Percentiles rank a stretch among this genome's conserved stretches.
These are phyloP conservation scores for Candida maesae DNA, from an alignment of 805 yeast genomes.

Conservation along the genomic window DNA sequence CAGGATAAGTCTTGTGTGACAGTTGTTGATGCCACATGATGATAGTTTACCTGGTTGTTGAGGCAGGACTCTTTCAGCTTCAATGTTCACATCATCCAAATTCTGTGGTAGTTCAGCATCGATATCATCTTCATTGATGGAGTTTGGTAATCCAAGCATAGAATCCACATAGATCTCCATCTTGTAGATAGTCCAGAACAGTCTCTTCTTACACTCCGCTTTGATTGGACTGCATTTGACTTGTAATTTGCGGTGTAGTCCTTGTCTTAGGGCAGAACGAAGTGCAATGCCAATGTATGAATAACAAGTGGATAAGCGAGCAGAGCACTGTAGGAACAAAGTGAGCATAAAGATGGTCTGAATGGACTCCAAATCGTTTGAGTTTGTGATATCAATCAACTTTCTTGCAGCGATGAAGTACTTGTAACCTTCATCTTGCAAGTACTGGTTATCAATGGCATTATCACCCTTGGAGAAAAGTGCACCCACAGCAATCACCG, in stretches of 20 bases:
- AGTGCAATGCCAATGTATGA: conserved; percentile 88
- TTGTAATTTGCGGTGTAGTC: conserved; percentile 65
- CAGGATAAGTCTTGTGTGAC: conserved; percentile 71
- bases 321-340: conserved; percentile 83
- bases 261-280: conserved; percentile 81
- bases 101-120: conserved; percentile 86
- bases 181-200: conserved; percentile 86
- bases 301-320: conserved; percentile 84
- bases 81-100: conserved; percentile 77
- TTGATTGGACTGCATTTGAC: conserved; percentile 59
- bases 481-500: conserved; percentile 84
- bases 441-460: conserved; percentile 30
- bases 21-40: conserved; percentile 63
- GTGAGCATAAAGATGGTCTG: conserved; percentile 87
- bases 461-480: conserved; percentile 49
- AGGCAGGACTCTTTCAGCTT: conserved; percentile 25
- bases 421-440: conserved; percentile 66
- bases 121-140: conserved; percentile 73
- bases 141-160: conserved; percentile 79
- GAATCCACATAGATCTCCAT: conserved; percentile 90
- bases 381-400: conserved; percentile 81
- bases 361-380: conserved; percentile 75
- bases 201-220: conserved; percentile 77
- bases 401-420: conserved; percentile 85
- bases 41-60: conserved; percentile 32